Percentiles rank a stretch among this genome's conserved stretches.
Conservation (phyloP, 345 rosid genomes). For the Gossypium turneri region DNA sequence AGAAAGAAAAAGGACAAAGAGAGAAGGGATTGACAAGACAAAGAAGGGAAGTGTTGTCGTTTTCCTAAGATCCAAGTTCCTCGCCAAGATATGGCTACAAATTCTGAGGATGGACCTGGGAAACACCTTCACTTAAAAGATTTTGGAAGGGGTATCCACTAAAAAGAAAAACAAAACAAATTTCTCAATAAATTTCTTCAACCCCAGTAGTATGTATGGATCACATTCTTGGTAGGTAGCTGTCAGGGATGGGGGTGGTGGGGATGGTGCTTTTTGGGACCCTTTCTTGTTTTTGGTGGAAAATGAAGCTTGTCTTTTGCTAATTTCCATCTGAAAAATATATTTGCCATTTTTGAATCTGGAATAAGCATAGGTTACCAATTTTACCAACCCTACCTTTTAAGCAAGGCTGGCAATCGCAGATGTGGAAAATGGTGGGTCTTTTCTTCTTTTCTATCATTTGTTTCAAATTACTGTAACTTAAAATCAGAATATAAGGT, state of each 20-base stretch:
- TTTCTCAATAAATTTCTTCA: conserved; percentile 37
- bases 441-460: conserved; percentile 10
- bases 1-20: neutral
- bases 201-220: conserved; percentile 25
- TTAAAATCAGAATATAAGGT: neutral
- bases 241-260: conserved; percentile 19
- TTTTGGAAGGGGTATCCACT: conserved; percentile 19
- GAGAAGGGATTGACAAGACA: conserved; percentile 17
- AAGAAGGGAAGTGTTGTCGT: conserved; percentile 25
- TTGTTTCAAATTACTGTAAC: neutral
- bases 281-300: conserved; percentile 19
- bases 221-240: conserved; percentile 34
- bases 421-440: conserved; percentile 20
- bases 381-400: conserved; percentile 29
- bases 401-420: conserved; percentile 32
- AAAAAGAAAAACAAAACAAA: conserved; percentile 16
- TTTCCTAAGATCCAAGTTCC: conserved; percentile 27
- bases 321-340: conserved; percentile 27
- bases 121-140: conserved; percentile 17
- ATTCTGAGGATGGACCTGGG: conserved; percentile 24
- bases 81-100: conserved; percentile 44
- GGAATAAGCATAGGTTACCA: conserved; percentile 18
- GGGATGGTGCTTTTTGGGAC: conserved; percentile 4
- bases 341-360: conserved; percentile 22
- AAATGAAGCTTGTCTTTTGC: conserved; percentile 32